Evolutionary conservation across 768 basidiomycete species (phyloP).

Genomic region (Vararia minispora): DNA sequence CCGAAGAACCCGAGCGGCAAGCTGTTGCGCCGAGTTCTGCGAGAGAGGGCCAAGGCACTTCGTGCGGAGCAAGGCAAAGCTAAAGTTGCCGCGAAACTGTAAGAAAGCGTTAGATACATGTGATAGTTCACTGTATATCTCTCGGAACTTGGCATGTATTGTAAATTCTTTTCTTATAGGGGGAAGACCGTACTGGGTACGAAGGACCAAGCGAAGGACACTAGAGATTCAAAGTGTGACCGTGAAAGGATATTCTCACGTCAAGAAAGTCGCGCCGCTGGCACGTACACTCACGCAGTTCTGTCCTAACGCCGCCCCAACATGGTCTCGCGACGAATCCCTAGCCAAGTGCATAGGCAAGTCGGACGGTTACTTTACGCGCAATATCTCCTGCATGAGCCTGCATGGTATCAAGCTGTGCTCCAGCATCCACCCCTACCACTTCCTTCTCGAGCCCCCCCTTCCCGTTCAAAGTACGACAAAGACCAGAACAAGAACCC

Average conservation of each 20-base stretch:
- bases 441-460: constrained; percentile 66
- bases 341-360: constrained; percentile 82
- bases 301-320: too few species aligned
- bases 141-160: too few species aligned
- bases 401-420: constrained; percentile 79
- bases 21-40: constrained; percentile 18
- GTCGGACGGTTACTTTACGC: constrained; percentile 70
- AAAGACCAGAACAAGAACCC: constrained; percentile 8
- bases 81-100: constrained; percentile 1
- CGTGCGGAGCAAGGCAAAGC: constrained; percentile 5
- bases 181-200: too few species aligned
- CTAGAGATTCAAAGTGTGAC: too few species aligned
- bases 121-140: too few species aligned
- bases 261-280: too few species aligned
- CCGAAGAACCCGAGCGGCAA: constrained; percentile 25
- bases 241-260: too few species aligned
- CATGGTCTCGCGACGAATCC: constrained; percentile 67
- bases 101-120: too few species aligned
- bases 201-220: too few species aligned
- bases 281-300: too few species aligned
- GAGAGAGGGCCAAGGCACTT: constrained; percentile 15
- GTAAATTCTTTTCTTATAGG: too few species aligned
- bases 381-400: constrained; percentile 49
- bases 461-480: constrained; percentile 47
- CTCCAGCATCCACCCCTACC: constrained; percentile 82